Evolutionary conservation across 768 basidiomycete species (phyloP).

Genomic region (Russula sp.): DNA sequence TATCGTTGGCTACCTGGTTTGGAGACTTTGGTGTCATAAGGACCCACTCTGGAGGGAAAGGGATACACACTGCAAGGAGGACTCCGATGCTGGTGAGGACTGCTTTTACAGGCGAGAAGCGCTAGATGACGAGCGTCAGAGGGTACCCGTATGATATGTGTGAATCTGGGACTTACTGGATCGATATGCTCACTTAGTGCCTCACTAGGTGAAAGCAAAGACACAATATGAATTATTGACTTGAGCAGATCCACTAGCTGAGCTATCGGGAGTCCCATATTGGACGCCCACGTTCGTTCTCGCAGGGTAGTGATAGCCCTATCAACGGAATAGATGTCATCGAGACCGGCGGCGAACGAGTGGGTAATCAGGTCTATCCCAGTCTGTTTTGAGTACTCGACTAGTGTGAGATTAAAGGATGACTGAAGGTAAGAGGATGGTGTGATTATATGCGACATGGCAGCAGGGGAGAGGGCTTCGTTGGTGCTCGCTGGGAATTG

Average conservation of each 20-base stretch:
- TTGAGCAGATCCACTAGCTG: background rate
- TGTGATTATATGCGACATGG: background rate
- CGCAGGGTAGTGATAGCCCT: background rate
- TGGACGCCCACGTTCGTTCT: background rate
- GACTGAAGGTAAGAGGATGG: constrained; percentile 4
- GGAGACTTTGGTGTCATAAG: background rate
- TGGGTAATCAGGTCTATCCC: background rate
- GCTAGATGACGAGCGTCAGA: background rate
- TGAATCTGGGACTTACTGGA: background rate
- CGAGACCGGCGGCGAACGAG: background rate
- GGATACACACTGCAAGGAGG: constrained; percentile 2
- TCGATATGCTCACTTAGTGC: background rate
- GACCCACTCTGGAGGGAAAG: background rate
- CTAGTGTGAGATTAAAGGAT: background rate
- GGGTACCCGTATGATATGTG: background rate
- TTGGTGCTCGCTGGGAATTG: background rate
- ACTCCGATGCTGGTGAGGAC: background rate
- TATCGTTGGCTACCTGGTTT: background rate
- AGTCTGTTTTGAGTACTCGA: background rate
- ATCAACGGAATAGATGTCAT: background rate
- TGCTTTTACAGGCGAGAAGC: background rate
- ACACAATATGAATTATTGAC: background rate
- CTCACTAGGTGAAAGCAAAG: background rate
- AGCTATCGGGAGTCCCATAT: background rate
- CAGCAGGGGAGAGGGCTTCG: background rate